These are phyloP conservation scores for Aspergillus persii DNA, from an alignment of 2,329 filamentous ascomycete species.

Conservation along the genomic window DNA sequence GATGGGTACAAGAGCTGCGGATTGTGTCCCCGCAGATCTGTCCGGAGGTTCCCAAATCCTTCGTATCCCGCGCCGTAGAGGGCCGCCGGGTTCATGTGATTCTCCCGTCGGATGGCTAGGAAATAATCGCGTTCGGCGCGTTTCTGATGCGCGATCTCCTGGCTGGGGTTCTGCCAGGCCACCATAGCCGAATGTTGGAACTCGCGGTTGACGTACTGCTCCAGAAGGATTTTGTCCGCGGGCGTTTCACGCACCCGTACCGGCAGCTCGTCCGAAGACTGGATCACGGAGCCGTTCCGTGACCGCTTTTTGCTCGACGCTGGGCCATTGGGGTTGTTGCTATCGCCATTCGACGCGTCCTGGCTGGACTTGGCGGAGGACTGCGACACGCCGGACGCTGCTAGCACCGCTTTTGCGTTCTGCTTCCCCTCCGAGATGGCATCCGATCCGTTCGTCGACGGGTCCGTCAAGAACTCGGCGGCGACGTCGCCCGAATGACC, in stretches of 20 bases:
- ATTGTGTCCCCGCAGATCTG: conserved; percentile 64
- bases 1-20: conserved; percentile 75
- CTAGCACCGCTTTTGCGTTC: conserved; percentile 58
- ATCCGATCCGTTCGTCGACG: conserved; percentile 36
- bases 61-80: conserved; percentile 73
- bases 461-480: conserved; percentile 22
- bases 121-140: conserved; percentile 70
- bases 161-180: conserved; percentile 52
- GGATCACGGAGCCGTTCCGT: conserved; percentile 56
- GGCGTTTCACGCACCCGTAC: conserved; percentile 43
- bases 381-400: conserved; percentile 45
- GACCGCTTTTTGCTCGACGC: conserved; percentile 57
- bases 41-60: conserved; percentile 84
- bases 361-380: conserved; percentile 27
- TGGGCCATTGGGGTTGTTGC: conserved; percentile 48
- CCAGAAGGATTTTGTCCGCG: conserved; percentile 53
- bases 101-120: conserved; percentile 60
- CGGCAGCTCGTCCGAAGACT: conserved; percentile 32
- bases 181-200: conserved; percentile 57
- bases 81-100: conserved; percentile 55
- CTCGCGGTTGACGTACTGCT: conserved; percentile 66
- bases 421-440: conserved; percentile 59
- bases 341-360: conserved; percentile 29
- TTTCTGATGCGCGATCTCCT: conserved; percentile 61
- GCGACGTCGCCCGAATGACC: conserved; percentile 17